These are phyloP conservation scores for Phytophthora cryptogea DNA, from an alignment of 352 stramenopile species.

Conservation along the genomic window DNA sequence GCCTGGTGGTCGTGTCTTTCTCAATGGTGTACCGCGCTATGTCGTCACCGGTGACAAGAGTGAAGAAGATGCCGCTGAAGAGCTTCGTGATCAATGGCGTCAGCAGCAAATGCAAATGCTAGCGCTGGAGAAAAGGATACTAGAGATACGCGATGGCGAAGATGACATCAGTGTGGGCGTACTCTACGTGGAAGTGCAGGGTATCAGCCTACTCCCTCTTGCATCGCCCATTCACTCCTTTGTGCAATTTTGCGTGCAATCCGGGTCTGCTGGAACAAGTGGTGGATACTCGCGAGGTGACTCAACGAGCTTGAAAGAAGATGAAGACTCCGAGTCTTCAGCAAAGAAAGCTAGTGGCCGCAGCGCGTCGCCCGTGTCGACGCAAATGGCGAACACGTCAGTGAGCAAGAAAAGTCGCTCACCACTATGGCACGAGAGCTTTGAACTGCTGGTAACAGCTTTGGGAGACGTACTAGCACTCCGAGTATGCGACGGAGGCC, in stretches of 20 bases:
- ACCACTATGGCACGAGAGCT: slow-evolving; percentile 63
- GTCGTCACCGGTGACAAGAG: slow-evolving; percentile 69
- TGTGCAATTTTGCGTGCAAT: slow-evolving; percentile 53
- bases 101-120: slow-evolving; percentile 40
- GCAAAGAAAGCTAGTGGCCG: slow-evolving; percentile 8
- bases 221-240: slow-evolving; percentile 61
- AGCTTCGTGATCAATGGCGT: slow-evolving; percentile 65
- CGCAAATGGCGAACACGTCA: slow-evolving; percentile 48
- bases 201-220: slow-evolving; percentile 70
- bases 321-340: slow-evolving; percentile 6
- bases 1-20: slow-evolving; percentile 58
- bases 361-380: slow-evolving; percentile 1
- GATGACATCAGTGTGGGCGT: slow-evolving; percentile 35
- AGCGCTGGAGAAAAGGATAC: slow-evolving; percentile 50
- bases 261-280: slow-evolving; percentile 2
- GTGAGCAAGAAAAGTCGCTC: slow-evolving; percentile 67
- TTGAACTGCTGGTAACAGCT: slow-evolving; percentile 53
- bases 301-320: slow-evolving; percentile 10
- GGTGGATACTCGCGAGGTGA: slow-evolving; percentile 11
- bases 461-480: slow-evolving; percentile 58
- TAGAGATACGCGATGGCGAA: slow-evolving; percentile 29
- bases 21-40: slow-evolving; percentile 74
- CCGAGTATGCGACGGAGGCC: slow-evolving; percentile 59
- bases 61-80: slow-evolving; percentile 72
- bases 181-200: slow-evolving; percentile 60